Conservation (phyloP, 2,329 filamentous ascomycete species). For the Ophiostoma fasciatum region DNA sequence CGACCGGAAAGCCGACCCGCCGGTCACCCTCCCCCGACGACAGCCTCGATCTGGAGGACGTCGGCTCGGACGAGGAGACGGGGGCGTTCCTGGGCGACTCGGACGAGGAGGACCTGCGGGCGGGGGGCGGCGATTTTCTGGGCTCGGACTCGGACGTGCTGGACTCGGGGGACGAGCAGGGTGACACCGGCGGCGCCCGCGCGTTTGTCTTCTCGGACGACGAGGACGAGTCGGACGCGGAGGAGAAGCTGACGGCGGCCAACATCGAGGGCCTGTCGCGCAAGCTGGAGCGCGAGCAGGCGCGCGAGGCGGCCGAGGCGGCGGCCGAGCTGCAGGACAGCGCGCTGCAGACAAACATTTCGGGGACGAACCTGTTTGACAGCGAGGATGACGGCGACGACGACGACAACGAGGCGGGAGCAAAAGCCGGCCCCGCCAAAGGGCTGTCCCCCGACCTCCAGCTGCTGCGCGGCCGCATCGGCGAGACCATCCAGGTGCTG, state of each 20-base stretch:
- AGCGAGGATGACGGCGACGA: slow-evolving; percentile 25
- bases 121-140: slow-evolving; percentile 34
- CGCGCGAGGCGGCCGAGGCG: slow-evolving; percentile 67
- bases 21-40: no score
- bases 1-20: no score
- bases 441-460: slow-evolving; percentile 74
- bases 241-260: slow-evolving; percentile 83
- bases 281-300: slow-evolving; percentile 65
- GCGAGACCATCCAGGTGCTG: slow-evolving; percentile 81
- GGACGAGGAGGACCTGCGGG: slow-evolving; percentile 23
- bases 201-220: slow-evolving; percentile 87
- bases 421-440: slow-evolving; percentile 13
- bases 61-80: slow-evolving; percentile 18
- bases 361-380: slow-evolving; percentile 52
- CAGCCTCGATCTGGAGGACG: background rate
- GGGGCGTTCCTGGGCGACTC: slow-evolving; percentile 25
- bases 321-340: slow-evolving; percentile 75
- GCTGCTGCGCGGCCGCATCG: slow-evolving; percentile 74
- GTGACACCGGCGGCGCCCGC: slow-evolving; percentile 25
- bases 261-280: slow-evolving; percentile 88
- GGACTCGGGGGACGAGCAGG: slow-evolving; percentile 54
- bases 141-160: slow-evolving; percentile 41
- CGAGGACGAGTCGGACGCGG: slow-evolving; percentile 76
- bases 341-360: slow-evolving; percentile 87
- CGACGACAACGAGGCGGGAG: slow-evolving; percentile 4